Base-by-base conservation (phyloP, 768 basidiomycete genomes). In the Auriscalpium vulgare region DNA sequence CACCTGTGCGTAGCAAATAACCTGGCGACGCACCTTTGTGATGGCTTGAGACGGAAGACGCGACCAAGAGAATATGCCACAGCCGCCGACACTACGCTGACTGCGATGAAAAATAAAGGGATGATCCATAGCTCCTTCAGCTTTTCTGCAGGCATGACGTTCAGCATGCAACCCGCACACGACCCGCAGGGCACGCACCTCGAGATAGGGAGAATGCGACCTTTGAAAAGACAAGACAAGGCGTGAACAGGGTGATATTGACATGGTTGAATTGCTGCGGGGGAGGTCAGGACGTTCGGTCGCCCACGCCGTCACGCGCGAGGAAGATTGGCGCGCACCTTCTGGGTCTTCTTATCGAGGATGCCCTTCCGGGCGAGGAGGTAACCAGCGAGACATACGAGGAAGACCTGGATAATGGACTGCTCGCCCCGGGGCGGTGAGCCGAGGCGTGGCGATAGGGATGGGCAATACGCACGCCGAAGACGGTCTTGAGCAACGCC, bases 241-340 rank as follows among this genome's bases (percentile, higher is more conserved):
- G 88, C 0, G 89, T 91, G 72, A 97, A 97, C 36, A 97, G 80
- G 0, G 88, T 88, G 21, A 95, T 83, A 68, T 95, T 95, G 52
- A 95, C 72, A 19, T 80, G 76, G 64, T 91, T 92, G 17, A 91
- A 72, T 79, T 83, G 80, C 88, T 89, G 55, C 16, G 13, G 10
- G 4, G 29, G 29, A 29, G 29, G 29, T 2, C 4, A 3, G 29
- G 29, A 3, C 29, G 4, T 2, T 2, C 5, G 29, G 2, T 21
- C 21, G 21, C 21, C 21, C 3, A 21, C 21, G 21, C 21, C 44
- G 29, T 48, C 29, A 47, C 23, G 45, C 21, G 29, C 11, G 47
- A 35, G 35, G 23, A 49, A 23, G 21, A 49, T 46, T 29, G 19
- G 37, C 10, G 66, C 77, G 10, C 38, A 91, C 91, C 78, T 89